Evolutionary conservation across 2,329 filamentous ascomycete genomes (phyloP), one percentile per base, ranked within the genome.

Genomic region (Penicillium frequentans): DNA sequence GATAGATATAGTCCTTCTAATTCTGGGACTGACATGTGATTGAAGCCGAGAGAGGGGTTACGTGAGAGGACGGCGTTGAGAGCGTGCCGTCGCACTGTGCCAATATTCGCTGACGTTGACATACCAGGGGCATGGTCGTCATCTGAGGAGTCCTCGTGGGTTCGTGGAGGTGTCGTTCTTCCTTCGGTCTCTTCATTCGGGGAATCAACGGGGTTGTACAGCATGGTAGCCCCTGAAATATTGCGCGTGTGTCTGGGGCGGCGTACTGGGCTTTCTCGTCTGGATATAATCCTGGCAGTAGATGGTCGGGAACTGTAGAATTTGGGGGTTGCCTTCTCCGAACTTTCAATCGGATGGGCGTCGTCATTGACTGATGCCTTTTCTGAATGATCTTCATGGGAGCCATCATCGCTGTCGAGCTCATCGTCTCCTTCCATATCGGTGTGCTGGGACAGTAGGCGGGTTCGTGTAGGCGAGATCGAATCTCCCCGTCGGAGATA

Each of bases 371-470:
- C 50, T 16, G 65, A 66, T 8, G 56, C 59, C 37, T 57, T 62
- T n/a, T 55, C 62, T 0, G 65, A 68, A 10, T 55, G 53, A 19
- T 64, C 68, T n/a, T 63, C 67, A 11, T 67, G 65, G 13, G 62
- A 73, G 29, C 82, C 79, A 55, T 93, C 90, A 55, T 92, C 90
- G 3, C 90, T 93, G 13, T 90, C 83, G n/a, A 93, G 79, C 72
- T 97, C 93, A 66, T 96, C 93, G 67, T 97, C 93, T 0, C 91
- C 91, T 69, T 96, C 91, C 7, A 88, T 90, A 67, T 95, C 91
- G 0, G 90, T 92, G 56, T 92, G 86, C 67, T 77, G 82, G 44
- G 81, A 77, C 42, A 79, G 61, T 57, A 82, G 72, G 56, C 79
- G 70, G 46, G 71, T 74, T 51, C 69, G 73, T n/a, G 72, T 64